Conservation (phyloP, 2,329 filamentous ascomycete genomes). For the Alternaria metachromatica region DNA sequence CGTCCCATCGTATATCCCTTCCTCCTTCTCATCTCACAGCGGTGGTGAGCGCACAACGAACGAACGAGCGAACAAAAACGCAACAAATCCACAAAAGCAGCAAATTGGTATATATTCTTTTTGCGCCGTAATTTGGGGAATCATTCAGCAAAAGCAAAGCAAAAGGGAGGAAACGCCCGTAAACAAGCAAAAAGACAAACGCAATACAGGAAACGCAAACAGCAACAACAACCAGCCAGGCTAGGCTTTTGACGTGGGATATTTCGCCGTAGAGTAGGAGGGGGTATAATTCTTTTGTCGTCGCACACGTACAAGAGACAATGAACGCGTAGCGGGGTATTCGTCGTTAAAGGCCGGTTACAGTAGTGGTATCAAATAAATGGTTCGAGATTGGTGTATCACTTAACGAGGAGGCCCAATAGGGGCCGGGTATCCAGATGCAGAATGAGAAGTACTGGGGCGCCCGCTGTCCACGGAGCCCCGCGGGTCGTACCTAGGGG, state of each 20-base stretch:
- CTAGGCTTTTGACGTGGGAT: conserved; percentile 42
- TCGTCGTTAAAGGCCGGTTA: conserved; percentile 46
- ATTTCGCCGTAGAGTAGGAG: conserved; percentile 39
- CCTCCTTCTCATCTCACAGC: background rate
- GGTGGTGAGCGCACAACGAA: background rate
- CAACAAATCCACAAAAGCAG: conserved; percentile 32
- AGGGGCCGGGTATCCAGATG: conserved; percentile 94
- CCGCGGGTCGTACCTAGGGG: conserved; percentile 81
- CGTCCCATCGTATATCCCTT: conserved; percentile 10
- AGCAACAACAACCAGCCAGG: conserved; percentile 39
- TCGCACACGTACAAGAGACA: conserved; percentile 39
- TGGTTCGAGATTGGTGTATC: conserved; percentile 41
- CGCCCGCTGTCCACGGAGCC: conserved; percentile 90
- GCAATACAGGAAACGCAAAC: conserved; percentile 23
- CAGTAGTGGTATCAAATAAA: conserved; percentile 39
- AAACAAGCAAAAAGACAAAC: conserved; percentile 22
- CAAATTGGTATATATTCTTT: conserved; percentile 53
- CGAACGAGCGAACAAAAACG: background rate
- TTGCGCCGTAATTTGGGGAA: conserved; percentile 47
- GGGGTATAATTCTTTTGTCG: conserved; percentile 53
- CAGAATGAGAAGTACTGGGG: conserved; percentile 93
- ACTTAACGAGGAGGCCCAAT: conserved; percentile 88
- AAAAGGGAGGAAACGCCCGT: conserved; percentile 17
- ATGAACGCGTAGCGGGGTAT: conserved; percentile 42
- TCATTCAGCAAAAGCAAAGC: conserved; percentile 41